These are phyloP conservation scores for Salix exigua DNA, from an alignment of 345 rosid genomes.

Conservation along the genomic window DNA sequence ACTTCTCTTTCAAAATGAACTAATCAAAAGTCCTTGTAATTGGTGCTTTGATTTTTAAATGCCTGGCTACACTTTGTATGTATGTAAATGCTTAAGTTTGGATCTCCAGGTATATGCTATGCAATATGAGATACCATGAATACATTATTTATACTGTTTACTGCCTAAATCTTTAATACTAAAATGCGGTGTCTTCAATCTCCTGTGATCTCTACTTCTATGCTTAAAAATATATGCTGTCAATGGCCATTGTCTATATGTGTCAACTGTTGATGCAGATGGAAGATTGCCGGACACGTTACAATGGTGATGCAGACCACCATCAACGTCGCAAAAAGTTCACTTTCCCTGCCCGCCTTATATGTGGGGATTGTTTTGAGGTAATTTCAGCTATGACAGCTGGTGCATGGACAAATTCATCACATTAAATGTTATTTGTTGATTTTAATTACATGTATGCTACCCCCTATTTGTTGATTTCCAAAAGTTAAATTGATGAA, in stretches of 20 bases:
- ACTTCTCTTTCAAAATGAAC: constrained; percentile 2
- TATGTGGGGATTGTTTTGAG: constrained; percentile 97
- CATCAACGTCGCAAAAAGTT: constrained; percentile 88
- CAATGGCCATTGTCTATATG: background rate
- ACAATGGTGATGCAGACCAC: constrained; percentile 95
- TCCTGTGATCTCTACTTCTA: background rate
- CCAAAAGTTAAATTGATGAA: background rate
- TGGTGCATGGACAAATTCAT: background rate
- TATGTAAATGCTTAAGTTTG: background rate
- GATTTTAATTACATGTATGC: background rate
- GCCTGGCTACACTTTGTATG: background rate
- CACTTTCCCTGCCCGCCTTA: constrained; percentile 85
- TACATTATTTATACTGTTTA: background rate
- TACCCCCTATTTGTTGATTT: background rate
- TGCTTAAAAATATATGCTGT: background rate
- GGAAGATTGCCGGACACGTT: constrained; percentile 95
- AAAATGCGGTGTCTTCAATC: background rate
- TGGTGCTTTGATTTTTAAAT: background rate
- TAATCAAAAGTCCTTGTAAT: background rate
- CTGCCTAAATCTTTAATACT: background rate
- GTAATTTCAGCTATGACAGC: constrained; percentile 32
- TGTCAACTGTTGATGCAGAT: constrained; percentile 44
- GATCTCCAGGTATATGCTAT: background rate
- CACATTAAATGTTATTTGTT: background rate
- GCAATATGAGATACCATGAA: background rate